Conservation (phyloP, 805 yeast species). For the Metschnikowia dekortorum region DNA sequence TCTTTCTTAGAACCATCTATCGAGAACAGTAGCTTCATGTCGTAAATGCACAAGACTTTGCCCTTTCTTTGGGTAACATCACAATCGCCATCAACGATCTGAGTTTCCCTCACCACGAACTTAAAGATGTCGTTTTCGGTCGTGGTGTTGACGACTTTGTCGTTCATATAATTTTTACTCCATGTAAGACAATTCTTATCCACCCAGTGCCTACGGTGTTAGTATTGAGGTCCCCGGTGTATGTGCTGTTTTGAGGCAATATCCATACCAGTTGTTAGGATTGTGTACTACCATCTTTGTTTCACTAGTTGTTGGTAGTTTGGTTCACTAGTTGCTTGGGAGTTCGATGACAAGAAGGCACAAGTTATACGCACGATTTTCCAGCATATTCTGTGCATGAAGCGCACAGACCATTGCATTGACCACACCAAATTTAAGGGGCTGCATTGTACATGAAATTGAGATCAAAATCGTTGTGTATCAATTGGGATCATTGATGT, state of each 20-base stretch:
- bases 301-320: not conserved
- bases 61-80: constrained; percentile 84
- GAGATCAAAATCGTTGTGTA: too few relatives aligned
- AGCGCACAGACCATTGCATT: not conserved
- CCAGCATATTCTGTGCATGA: constrained; percentile 3
- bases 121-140: constrained; percentile 22
- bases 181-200: constrained; percentile 65
- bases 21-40: constrained; percentile 50
- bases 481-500: not conserved
- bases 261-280: constrained; percentile 62
- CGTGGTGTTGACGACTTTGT: constrained; percentile 29
- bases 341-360: not conserved
- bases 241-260: not conserved
- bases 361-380: constrained; percentile 2
- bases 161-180: constrained; percentile 49
- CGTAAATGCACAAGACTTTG: constrained; percentile 71
- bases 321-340: not conserved
- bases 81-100: constrained; percentile 60
- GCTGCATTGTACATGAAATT: not conserved
- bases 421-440: not conserved
- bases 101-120: constrained; percentile 36
- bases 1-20: constrained; percentile 33
- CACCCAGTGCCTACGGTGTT: constrained; percentile 59
- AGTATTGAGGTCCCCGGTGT: constrained; percentile 9
- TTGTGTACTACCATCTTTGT: constrained; percentile 58